Evolutionary conservation across 768 basidiomycete species (phyloP).

Genomic region (Lyophyllum semitale): DNA sequence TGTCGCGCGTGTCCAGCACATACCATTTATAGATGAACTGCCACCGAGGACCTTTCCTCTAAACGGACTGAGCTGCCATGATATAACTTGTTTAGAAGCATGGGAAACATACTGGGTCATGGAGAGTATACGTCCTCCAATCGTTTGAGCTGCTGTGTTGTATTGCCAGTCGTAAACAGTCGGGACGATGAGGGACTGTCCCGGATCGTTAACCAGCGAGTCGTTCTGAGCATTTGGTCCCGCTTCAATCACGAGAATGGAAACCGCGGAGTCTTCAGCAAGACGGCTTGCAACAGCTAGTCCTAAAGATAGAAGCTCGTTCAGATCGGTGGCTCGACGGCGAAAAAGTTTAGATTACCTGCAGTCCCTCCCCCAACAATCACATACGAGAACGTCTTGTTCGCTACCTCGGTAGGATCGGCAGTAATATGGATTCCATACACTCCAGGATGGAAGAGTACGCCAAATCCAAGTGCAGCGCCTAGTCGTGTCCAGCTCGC

Average conservation of each 20-base stretch:
- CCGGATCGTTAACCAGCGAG: slow-evolving; percentile 11
- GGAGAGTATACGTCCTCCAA: slow-evolving; percentile 6
- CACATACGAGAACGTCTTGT: slow-evolving; percentile 13
- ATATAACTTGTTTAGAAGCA: background rate
- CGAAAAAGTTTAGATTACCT: background rate
- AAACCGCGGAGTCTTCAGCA: slow-evolving; percentile 3
- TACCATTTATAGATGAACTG: too few species aligned
- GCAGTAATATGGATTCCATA: slow-evolving; percentile 9
- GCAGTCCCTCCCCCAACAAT: slow-evolving; percentile 15
- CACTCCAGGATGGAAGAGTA: background rate
- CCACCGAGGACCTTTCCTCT: slow-evolving; percentile 19
- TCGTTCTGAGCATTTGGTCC: slow-evolving; percentile 15
- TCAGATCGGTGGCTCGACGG: background rate
- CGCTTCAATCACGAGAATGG: slow-evolving; percentile 13
- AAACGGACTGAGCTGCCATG: background rate
- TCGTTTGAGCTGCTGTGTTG: slow-evolving; percentile 10
- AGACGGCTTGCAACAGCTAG: slow-evolving; percentile 14
- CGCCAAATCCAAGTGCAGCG: background rate
- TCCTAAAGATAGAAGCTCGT: background rate
- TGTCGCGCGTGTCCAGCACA: too few species aligned
- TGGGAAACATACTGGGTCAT: slow-evolving; percentile 10
- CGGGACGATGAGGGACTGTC: background rate
- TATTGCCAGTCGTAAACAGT: slow-evolving; percentile 9
- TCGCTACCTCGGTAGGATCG: slow-evolving; percentile 6
- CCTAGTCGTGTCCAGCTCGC: background rate